phyloP scores from a whole-genome alignment of 2,329 filamentous ascomycete genomes.

The Cytospora chrysosperma region DNA sequence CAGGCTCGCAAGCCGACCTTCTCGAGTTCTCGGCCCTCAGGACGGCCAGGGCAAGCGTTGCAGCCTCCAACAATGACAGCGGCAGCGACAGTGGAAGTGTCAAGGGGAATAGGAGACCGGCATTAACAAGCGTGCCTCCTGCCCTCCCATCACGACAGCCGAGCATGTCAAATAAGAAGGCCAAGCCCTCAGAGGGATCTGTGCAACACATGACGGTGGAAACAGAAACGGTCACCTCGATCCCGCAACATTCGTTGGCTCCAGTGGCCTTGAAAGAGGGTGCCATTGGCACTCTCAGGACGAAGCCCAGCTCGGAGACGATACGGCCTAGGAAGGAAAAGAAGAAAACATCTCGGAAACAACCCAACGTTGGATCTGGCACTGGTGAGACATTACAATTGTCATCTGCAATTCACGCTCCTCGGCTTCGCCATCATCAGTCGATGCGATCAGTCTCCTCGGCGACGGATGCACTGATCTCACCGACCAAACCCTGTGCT shows the following conservation, averaged over 20 bases:
- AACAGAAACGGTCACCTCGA: conserved; percentile 90
- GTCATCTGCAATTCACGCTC: conserved; percentile 30
- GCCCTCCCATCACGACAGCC: conserved; percentile 64
- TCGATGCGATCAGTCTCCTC: conserved; percentile 39
- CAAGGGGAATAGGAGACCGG: conserved; percentile 43
- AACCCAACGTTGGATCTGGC: conserved; percentile 66
- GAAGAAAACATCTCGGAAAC: conserved; percentile 75
- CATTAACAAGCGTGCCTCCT: conserved; percentile 47
- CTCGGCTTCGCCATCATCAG: conserved; percentile 41
- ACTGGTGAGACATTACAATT: conserved; percentile 60
- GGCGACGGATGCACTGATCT: conserved; percentile 33
- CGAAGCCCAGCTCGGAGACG: conserved; percentile 91
- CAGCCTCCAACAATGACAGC: conserved; percentile 43
- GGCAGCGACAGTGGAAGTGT: conserved; percentile 66
- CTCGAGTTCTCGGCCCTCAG: conserved; percentile 38
- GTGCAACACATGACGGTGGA: conserved; percentile 94
- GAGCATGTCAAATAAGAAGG: conserved; percentile 65
- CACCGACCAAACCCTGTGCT: conserved; percentile 37
- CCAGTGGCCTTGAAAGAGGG: conserved; percentile 63
- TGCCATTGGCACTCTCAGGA: conserved; percentile 69
- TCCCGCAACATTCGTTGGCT: conserved; percentile 78
- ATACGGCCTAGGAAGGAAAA: conserved; percentile 94
- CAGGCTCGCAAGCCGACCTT: conserved; percentile 43
- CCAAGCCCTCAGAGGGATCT: conserved; percentile 71
- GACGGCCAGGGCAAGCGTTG: conserved; percentile 3